phyloP scores from a whole-genome alignment of 371 early-diverging fungal genomes.

The Homolaphlyctis polyrhiza region DNA sequence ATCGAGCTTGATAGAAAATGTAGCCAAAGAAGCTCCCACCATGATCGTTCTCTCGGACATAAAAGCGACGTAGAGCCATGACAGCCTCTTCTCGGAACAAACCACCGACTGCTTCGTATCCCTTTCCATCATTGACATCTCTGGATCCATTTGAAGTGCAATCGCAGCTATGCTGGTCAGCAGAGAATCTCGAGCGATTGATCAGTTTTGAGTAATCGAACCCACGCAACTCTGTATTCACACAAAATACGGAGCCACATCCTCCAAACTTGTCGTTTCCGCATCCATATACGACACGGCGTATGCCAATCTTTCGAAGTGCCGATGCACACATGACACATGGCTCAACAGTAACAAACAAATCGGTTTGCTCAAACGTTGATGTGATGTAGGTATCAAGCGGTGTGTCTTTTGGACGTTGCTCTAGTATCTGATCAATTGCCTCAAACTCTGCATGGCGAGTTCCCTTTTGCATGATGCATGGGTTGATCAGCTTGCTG shows the following conservation, averaged over 20 bases:
- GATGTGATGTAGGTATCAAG: slow-evolving; percentile 4
- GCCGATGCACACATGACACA: slow-evolving; percentile 99
- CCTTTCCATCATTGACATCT: slow-evolving; percentile 5
- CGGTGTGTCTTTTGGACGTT: neutral
- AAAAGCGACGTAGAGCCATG: slow-evolving; percentile 79
- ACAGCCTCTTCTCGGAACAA: slow-evolving; percentile 77
- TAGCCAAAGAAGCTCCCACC: slow-evolving; percentile 42
- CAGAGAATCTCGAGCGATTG: neutral
- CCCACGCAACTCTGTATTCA: slow-evolving; percentile 62
- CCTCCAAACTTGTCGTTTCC: slow-evolving; percentile 96
- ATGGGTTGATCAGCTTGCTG: slow-evolving; percentile 4
- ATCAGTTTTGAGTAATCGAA: too few relatives aligned
- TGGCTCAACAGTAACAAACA: slow-evolving; percentile 98
- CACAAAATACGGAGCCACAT: slow-evolving; percentile 77
- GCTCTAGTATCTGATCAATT: slow-evolving; percentile 66
- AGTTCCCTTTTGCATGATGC: slow-evolving; percentile 56
- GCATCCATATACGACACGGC: slow-evolving; percentile 83
- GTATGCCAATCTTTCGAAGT: slow-evolving; percentile 67
- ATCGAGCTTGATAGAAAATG: neutral
- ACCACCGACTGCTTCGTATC: slow-evolving; percentile 67
- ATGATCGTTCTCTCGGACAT: slow-evolving; percentile 80
- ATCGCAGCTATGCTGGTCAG: neutral
- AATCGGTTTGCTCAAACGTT: slow-evolving; percentile 55
- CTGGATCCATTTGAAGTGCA: neutral
- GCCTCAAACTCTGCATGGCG: slow-evolving; percentile 91